Evolutionary conservation across 441 rosid genomes (phyloP).

Genomic region (Adansonia grandidieri): DNA sequence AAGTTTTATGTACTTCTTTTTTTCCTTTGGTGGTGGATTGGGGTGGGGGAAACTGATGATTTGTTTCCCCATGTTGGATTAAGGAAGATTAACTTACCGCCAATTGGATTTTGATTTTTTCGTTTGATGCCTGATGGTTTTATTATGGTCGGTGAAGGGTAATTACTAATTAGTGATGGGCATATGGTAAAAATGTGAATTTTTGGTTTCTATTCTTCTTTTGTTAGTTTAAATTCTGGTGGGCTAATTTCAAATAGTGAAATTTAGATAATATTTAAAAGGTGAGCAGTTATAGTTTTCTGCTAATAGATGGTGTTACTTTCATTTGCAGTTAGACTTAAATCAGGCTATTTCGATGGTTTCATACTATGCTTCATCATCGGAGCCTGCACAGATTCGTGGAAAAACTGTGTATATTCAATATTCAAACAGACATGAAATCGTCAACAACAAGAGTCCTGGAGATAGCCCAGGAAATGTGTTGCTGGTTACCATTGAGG

Average conservation of each 20-base stretch:
- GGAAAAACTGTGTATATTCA: conserved; percentile 97
- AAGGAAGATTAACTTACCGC: background rate
- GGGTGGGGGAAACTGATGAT: background rate
- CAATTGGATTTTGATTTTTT: background rate
- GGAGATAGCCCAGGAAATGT: conserved; percentile 99
- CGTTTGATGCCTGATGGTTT: background rate
- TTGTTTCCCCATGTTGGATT: background rate
- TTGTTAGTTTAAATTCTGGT: background rate
- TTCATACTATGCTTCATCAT: conserved; percentile 94
- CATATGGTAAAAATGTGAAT: background rate
- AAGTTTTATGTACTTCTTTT: background rate
- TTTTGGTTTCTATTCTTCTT: background rate
- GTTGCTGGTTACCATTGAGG: conserved; percentile 89
- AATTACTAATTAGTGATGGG: background rate
- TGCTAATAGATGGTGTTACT: conserved; percentile 21
- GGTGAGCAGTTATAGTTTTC: background rate
- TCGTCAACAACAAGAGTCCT: conserved; percentile 98
- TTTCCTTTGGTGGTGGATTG: background rate
- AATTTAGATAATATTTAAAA: background rate
- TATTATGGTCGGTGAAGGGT: background rate
- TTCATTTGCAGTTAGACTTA: conserved; percentile 65
- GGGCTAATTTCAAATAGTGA: background rate
- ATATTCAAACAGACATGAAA: conserved; percentile 94
- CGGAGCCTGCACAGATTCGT: conserved; percentile 98
- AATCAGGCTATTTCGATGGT: conserved; percentile 99